Evolutionary conservation across 148 eudicot species (phyloP).

Genomic region (Suaeda aralocaspica): DNA sequence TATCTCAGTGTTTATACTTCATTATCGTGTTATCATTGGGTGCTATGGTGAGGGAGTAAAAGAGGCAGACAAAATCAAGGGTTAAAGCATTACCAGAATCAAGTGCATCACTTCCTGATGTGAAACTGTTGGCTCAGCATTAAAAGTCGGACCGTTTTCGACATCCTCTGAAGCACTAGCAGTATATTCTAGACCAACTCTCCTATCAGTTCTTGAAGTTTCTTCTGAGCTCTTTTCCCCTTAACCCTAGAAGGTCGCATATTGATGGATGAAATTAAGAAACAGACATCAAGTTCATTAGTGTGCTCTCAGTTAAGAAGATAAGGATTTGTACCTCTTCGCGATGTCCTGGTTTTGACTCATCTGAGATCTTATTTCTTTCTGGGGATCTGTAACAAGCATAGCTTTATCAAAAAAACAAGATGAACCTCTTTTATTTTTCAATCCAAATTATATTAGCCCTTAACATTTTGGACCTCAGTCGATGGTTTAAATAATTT

Average conservation of each 20-base stretch:
- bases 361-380: conserved; percentile 37
- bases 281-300: neutral
- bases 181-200: conserved; percentile 31
- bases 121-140: conserved; percentile 34
- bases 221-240: conserved; percentile 60
- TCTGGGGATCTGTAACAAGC: conserved; percentile 41
- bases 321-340: conserved; percentile 38
- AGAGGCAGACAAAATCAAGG: neutral
- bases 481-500: neutral
- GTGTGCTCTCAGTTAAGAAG: conserved; percentile 2
- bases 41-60: neutral
- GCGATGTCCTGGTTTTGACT: conserved; percentile 30
- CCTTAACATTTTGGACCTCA: neutral
- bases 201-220: conserved; percentile 36
- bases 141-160: conserved; percentile 38
- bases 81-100: conserved; percentile 44
- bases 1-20: neutral
- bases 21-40: neutral
- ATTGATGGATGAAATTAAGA: conserved; percentile 19
- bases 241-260: conserved; percentile 46
- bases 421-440: neutral
- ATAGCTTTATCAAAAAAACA: conserved; percentile 5
- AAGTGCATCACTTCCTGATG: conserved; percentile 39
- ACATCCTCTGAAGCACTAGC: conserved; percentile 30
- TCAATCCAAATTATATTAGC: neutral